These are phyloP conservation scores for Ganoderma sinense DNA, from an alignment of 1,284 basidiomycete genomes.

Conservation along the genomic window DNA sequence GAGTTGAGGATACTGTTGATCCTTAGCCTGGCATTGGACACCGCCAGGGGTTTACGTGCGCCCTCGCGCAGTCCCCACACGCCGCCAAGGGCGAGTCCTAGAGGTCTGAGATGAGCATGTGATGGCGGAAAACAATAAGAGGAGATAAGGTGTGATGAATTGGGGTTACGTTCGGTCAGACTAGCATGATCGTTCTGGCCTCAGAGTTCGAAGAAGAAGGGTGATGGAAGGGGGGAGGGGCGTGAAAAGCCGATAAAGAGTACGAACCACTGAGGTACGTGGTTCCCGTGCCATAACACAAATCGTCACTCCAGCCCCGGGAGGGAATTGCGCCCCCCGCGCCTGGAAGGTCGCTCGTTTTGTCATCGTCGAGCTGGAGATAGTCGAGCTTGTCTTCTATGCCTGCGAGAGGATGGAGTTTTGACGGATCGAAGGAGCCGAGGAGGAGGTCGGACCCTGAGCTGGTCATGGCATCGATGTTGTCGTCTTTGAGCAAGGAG, in stretches of 20 bases:
- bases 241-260: constrained; percentile 38
- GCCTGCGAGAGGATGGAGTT: constrained; percentile 90
- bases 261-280: constrained; percentile 96
- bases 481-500: constrained; percentile 44
- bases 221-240: constrained; percentile 35
- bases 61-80: constrained; percentile 97
- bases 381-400: constrained; percentile 92
- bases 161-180: constrained; percentile 28
- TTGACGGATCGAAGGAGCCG: constrained; percentile 87
- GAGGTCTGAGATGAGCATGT: constrained; percentile 71
- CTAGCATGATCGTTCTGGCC: constrained; percentile 27
- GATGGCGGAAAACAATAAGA: constrained; percentile 79
- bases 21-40: constrained; percentile 85
- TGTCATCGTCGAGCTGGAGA: constrained; percentile 92
- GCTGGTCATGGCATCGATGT: constrained; percentile 55
- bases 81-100: constrained; percentile 94
- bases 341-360: constrained; percentile 87
- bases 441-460: constrained; percentile 82
- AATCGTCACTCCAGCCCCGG: constrained; percentile 98
- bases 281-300: constrained; percentile 99
- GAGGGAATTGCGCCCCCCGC: constrained; percentile 88
- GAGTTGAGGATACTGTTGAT: constrained; percentile 98
- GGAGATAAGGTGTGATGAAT: constrained; percentile 73
- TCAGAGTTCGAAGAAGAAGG: constrained; percentile 31
- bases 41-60: constrained; percentile 84